Evolutionary conservation across 805 yeast species (phyloP), one percentile per base, ranked within the genome.

Genomic region (Nakazawaea ernobii): DNA sequence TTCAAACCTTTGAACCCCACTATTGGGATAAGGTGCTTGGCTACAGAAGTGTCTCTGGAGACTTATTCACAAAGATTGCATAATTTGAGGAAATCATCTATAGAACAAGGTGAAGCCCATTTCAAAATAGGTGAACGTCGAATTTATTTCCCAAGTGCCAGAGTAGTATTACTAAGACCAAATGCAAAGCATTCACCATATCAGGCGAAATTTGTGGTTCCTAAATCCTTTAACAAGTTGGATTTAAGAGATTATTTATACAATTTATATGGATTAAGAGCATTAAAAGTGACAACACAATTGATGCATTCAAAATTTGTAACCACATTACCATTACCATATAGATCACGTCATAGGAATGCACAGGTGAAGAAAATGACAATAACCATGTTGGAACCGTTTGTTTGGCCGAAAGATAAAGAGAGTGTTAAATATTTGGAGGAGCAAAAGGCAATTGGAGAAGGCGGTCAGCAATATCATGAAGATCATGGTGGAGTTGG

Each of bases 121-220:
- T 92, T 89, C 76, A 73, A 71, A 36, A 79, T 86, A 7, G 99
- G 99, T 58, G 83, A 79, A 6, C 80, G 76, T 54, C 73, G 85
- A 53, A 71, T 86, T 8, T 91, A 80, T 62, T 86, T 92, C 64
- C 99, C 99, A 30, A 80, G 81, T 52, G 96, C 95, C 1, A 74
- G 92, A 52, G 73, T 92, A 35, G 79, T 86, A 43, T 71, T 92
- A 30, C 68, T 94, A 52, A 78, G 96, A 61, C 96, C 97, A 38
- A 86, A 86, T 59, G 97, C 98, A n/a, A 87, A 87, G 60, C 96
- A 88, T 67, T 86, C 97, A 0, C 99, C 99, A 42, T 91, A 86
- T 68, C 97, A 90, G 67, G 98, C 98, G 43, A 90, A 89, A 64
- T 94, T 94, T 67, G 80, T 87, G 53, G 99, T 95, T 15, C 99